phyloP scores from a whole-genome alignment of 208 protist genomes.

The Phytomonas sp. region DNA sequence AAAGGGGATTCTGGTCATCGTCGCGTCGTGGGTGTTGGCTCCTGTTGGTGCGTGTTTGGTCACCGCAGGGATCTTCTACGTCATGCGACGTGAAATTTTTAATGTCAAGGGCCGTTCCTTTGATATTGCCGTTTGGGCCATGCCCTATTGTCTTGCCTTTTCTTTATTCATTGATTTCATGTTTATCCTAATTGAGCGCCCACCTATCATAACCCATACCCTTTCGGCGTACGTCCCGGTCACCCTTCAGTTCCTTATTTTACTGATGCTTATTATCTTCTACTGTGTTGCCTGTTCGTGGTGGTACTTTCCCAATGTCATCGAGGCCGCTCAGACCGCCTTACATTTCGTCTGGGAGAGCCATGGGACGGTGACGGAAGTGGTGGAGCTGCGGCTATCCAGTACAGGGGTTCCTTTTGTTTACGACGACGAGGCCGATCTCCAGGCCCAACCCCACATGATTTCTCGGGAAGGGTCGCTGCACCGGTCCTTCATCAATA shows the following conservation, averaged over 20 bases:
- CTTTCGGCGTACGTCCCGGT: conserved; percentile 43
- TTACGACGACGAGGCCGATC: background rate
- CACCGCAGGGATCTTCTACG: conserved; percentile 55
- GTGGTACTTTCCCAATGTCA: conserved; percentile 45
- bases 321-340: conserved; percentile 22
- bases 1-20: conserved; percentile 47
- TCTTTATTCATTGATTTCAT: conserved; percentile 62
- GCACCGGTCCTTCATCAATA: background rate
- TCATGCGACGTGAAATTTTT: conserved; percentile 51
- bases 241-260: conserved; percentile 31
- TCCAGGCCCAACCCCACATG: background rate
- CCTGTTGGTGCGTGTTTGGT: conserved; percentile 44
- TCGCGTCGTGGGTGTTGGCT: conserved; percentile 65
- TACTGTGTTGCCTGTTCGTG: conserved; percentile 23
- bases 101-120: conserved; percentile 55
- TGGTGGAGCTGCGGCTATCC: conserved; percentile 6
- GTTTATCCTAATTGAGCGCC: conserved; percentile 70
- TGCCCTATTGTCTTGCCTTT: conserved; percentile 61
- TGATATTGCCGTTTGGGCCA: conserved; percentile 31
- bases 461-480: background rate
- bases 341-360: conserved; percentile 64
- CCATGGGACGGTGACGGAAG: conserved; percentile 41
- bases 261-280: conserved; percentile 31
- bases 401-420: background rate
- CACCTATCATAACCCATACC: conserved; percentile 55